Percentiles rank a stretch among this genome's conserved stretches.
phyloP scores from a whole-genome alignment of 306 rosid genomes.

The Cucurbita pepo region DNA sequence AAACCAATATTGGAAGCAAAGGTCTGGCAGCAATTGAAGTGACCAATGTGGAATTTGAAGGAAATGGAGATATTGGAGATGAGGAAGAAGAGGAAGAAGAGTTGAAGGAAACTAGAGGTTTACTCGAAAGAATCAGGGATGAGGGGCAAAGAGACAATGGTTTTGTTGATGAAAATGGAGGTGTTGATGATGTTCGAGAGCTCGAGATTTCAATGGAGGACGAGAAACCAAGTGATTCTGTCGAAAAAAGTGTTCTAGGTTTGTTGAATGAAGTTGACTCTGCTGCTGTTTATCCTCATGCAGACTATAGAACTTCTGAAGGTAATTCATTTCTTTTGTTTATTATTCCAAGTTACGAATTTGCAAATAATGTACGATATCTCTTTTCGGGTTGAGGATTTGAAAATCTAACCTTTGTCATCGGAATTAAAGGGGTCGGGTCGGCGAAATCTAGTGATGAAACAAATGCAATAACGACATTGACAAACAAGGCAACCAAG shows the following conservation, averaged over 20 bases:
- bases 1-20: not conserved
- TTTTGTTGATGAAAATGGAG: not conserved
- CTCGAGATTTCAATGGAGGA: not conserved
- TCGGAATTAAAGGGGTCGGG: not conserved
- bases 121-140: slow-evolving; percentile 32
- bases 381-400: not conserved
- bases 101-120: slow-evolving; percentile 26
- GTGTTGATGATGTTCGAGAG: not conserved
- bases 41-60: slow-evolving; percentile 15
- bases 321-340: not conserved
- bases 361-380: not conserved
- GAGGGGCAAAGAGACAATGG: slow-evolving; percentile 20
- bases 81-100: slow-evolving; percentile 22
- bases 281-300: not conserved
- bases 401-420: not conserved
- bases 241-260: not conserved
- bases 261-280: not conserved
- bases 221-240: not conserved
- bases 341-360: not conserved
- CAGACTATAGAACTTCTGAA: not conserved
- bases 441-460: not conserved
- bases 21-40: not conserved
- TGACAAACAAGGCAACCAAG: not conserved
- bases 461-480: not conserved
- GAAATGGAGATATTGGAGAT: slow-evolving; percentile 11